phyloP scores from a whole-genome alignment of 2,329 filamentous ascomycete species.

The Phyllosticta paracitricarpa region DNA sequence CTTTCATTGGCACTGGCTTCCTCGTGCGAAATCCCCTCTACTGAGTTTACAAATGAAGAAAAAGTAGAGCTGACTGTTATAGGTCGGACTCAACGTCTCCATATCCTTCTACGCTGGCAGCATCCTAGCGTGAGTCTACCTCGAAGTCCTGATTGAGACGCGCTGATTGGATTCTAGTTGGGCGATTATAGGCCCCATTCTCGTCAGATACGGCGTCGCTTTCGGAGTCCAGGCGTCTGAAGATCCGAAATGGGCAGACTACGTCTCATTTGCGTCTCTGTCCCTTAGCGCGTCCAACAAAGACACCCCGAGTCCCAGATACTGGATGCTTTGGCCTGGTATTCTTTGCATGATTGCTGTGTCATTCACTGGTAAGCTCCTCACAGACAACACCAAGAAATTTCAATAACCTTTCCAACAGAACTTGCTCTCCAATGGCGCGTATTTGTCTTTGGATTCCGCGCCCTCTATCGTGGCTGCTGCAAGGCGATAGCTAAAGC shows the following conservation, averaged over 20 bases:
- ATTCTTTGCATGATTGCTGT: constrained; percentile 42
- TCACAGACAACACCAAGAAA: not conserved
- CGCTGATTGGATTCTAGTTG: constrained; percentile 20
- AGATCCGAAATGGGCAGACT: constrained; percentile 36
- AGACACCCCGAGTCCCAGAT: constrained; percentile 37
- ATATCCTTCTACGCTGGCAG: constrained; percentile 49
- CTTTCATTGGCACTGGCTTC: constrained; percentile 42
- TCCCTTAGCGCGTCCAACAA: constrained; percentile 26
- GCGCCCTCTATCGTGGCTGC: constrained; percentile 39
- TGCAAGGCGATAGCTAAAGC: constrained; percentile 33
- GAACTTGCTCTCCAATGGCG: constrained; percentile 35
- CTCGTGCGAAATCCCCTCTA: not conserved
- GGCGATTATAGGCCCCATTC: constrained; percentile 47
- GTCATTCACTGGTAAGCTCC: constrained; percentile 31
- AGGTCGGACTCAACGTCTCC: constrained; percentile 47
- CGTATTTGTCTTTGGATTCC: constrained; percentile 38
- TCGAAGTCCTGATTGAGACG: no score
- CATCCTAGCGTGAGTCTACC: constrained; percentile 32
- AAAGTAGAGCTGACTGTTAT: constrained; percentile 26
- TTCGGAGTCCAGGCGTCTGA: constrained; percentile 30
- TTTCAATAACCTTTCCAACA: not conserved
- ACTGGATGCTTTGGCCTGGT: constrained; percentile 45
- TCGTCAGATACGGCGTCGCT: constrained; percentile 43
- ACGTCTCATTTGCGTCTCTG: constrained; percentile 33
- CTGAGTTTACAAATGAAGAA: constrained; percentile 14